These are phyloP conservation scores for Pilobolus umbonatus DNA, from an alignment of 192 early-diverging fungal species.

Conservation along the genomic window DNA sequence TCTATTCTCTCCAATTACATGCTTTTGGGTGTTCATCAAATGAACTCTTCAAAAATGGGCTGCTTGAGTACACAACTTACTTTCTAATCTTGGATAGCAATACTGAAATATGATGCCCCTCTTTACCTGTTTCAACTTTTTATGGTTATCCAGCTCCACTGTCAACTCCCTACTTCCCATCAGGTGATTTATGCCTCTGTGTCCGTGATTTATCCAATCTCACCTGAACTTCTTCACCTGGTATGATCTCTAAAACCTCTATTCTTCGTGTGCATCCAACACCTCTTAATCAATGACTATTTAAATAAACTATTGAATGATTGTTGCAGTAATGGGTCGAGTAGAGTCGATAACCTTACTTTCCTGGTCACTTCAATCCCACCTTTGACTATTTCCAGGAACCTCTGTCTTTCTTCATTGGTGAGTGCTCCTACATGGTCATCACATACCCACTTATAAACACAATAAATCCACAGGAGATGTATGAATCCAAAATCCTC, in stretches of 20 bases:
- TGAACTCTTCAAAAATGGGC: slow-evolving; percentile 96
- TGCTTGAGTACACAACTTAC: slow-evolving; percentile 82
- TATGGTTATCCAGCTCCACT: slow-evolving; percentile 6
- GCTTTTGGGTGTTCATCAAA: slow-evolving; percentile 97
- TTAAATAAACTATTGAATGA: slow-evolving; percentile 59
- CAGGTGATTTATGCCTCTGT: slow-evolving; percentile 16
- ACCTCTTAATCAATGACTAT: slow-evolving; percentile 73
- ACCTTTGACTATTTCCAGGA: slow-evolving; percentile 77
- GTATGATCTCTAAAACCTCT: slow-evolving; percentile 72
- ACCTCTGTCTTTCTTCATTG: slow-evolving; percentile 70
- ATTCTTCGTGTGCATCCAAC: slow-evolving; percentile 53
- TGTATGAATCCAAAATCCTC: slow-evolving; percentile 97
- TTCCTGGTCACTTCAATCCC: slow-evolving; percentile 71
- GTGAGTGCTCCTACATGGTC: slow-evolving; percentile 75
- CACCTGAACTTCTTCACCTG: slow-evolving; percentile 61
- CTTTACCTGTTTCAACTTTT: slow-evolving; percentile 23
- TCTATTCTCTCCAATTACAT: slow-evolving; percentile 55
- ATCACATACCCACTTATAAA: slow-evolving; percentile 98
- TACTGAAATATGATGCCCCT: slow-evolving; percentile 87
- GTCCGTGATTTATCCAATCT: slow-evolving; percentile 40
- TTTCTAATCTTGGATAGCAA: slow-evolving; percentile 89
- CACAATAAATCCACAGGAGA: slow-evolving; percentile 92
- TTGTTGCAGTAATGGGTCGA: slow-evolving; percentile 70
- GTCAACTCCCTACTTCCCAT: slow-evolving; percentile 45
- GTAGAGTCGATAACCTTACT: slow-evolving; percentile 55